Conservation (phyloP, 2,329 filamentous ascomycete species). For the Trichoderma oligosporum region DNA sequence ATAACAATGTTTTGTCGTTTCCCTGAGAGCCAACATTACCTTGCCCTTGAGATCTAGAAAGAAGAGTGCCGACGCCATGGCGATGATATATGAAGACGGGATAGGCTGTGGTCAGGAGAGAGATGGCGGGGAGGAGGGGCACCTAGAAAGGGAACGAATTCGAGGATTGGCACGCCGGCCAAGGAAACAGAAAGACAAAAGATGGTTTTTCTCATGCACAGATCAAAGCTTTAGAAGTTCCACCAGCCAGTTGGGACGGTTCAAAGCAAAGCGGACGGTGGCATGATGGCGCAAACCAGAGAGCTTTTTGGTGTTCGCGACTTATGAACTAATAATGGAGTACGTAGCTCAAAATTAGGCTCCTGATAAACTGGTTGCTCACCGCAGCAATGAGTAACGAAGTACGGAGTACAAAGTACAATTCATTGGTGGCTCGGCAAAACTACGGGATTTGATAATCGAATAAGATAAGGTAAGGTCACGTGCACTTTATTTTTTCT, state of each 20-base stretch:
- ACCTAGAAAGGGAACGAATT: conserved; percentile 26
- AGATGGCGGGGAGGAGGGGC: conserved; percentile 24
- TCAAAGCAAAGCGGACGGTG: neutral
- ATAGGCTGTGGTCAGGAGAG: conserved; percentile 27
- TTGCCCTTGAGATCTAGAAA: conserved; percentile 99
- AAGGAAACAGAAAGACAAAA: conserved; percentile 18
- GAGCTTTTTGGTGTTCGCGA: conserved; percentile 7
- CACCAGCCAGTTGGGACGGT: neutral
- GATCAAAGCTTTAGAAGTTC: neutral
- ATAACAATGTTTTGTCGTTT: neutral
- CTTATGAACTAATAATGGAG: too few species aligned
- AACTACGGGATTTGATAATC: conserved; percentile 17
- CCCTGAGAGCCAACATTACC: conserved; percentile 48
- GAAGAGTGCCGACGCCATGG: conserved; percentile 96
- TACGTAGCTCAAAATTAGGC: conserved; percentile 17
- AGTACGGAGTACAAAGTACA: neutral
- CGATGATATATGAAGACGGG: conserved; percentile 30
- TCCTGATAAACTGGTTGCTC: conserved; percentile 13
- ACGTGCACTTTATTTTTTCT: conserved; percentile 19
- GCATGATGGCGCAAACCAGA: conserved; percentile 16
- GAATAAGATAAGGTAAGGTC: neutral
- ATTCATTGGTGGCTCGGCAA: conserved; percentile 17
- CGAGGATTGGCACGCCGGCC: conserved; percentile 24
- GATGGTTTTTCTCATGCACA: neutral
- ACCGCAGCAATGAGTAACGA: conserved; percentile 12